Evolutionary conservation across 2,329 filamentous ascomycete species (phyloP), one percentile per base, ranked within the genome.

Genomic region (Paecilomyces dactylethromorphus): DNA sequence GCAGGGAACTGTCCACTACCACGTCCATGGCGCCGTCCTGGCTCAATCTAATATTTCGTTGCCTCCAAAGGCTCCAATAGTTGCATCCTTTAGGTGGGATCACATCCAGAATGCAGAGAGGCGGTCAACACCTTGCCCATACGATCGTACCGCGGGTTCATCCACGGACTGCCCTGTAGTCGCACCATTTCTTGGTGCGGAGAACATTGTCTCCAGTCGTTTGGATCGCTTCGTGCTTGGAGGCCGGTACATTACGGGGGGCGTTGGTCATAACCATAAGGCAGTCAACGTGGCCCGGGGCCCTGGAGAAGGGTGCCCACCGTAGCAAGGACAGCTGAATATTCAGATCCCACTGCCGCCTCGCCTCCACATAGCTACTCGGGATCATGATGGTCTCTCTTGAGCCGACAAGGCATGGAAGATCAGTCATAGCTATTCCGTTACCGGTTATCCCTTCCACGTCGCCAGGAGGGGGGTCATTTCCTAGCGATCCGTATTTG

Each of bases 171-270:
- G 50, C 50, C 50, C 22, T 52, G 50, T 22, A 13, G 50, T 52
- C 50, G 50, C 50, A 52, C 50, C 50, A 52, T 52, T 52, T 29
- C 50, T 52, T 52, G 50, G 50, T 52, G 50, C 50, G 50, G 50
- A 52, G 50, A 29, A 29, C 50, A 29, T 29, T 24, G 50, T 52
- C 50, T 24, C 50, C 26, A 52, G 22, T 29, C 50, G 22, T 26
- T 52, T 24, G 50, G 50, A 13, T 52, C 50, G 50, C 50, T 52
- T 45, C 39, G 39, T 45, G 39, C 39, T 45, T 18, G 39, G n/a
- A 21, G 35, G 18, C 35, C 35, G 35, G 39, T 45, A 45, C 21
- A 45, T 45, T 18, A 8, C 18, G 18, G 8, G 39, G 39, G 39
- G 39, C 15, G 7, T 21, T 45, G 39, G 39, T 45, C 39, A n/a